Base-by-base conservation (phyloP, 176 grass and related monocot genomes). In the Bonia amplexicaulis region DNA sequence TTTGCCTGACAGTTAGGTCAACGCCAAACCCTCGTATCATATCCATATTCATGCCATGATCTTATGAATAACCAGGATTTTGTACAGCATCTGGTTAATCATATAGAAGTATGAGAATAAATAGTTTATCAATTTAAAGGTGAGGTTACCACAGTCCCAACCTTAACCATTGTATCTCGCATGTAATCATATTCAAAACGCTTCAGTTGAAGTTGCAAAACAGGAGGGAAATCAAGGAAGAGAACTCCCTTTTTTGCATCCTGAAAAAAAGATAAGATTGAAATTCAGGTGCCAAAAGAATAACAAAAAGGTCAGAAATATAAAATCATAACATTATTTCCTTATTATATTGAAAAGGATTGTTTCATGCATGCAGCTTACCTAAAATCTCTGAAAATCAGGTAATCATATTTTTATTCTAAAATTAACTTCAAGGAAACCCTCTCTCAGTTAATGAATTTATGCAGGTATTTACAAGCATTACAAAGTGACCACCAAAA, bases 121-220 rank as follows among this genome's bases (percentile, higher is more conserved):
- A 51, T 66, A 66, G 41, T 67, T 78, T 62, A 76, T 85, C 27
- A 62, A 79, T 37, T 45, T 45, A 5, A 83, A 29, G 31, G 58
- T 51, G 13, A 67, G 31, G 62, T 31, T n/a, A 78, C 19, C 29
- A 69, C 17, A 80, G 73, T 82, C 70, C 76, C 80, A 79, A 97
- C 95, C 92, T 97, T 97, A 78, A 97, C 95, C 95, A 97, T 97
- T 55, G 92, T 91, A 87, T 97, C 95, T 59, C 95, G 84, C 91
- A 95, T 97, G 76, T 93, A 97, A 91, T 97, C 95, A 77, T 97
- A 97, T 89, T 97, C 95, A 45, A 97, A 97, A 66, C 95, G 95
- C 80, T 97, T 97, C 71, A 97, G 82, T 79, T 97, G 95, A 87
- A 97, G 92, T 88, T 97, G 92, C 89, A 97, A 91, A 88, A 97